Evolutionary conservation across 345 rosid genomes (phyloP).

Genomic region (Sonneratia alba): DNA sequence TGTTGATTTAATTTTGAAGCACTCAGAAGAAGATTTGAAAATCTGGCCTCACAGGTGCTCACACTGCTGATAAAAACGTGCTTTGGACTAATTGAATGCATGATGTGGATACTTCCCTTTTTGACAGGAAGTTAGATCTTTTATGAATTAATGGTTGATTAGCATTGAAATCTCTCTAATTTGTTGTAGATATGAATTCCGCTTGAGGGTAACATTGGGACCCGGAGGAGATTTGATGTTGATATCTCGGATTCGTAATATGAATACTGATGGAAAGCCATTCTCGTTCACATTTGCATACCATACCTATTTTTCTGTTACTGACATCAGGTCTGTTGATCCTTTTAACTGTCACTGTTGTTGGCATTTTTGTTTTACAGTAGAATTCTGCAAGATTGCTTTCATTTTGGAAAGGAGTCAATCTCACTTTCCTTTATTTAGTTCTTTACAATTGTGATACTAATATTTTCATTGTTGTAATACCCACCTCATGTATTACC

Average conservation of each 20-base stretch:
- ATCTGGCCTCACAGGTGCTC: slow-evolving; percentile 82
- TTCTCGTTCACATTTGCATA: slow-evolving; percentile 53
- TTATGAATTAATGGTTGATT: background rate
- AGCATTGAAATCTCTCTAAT: background rate
- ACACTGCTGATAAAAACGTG: too few relatives aligned
- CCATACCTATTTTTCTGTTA: slow-evolving; percentile 46
- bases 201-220: slow-evolving; percentile 44
- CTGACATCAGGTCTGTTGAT: slow-evolving; percentile 40
- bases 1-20: slow-evolving; percentile 63
- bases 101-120: background rate
- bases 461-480: too few relatives aligned
- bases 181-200: slow-evolving; percentile 39
- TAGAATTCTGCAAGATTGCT: background rate
- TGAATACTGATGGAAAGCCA: slow-evolving; percentile 46
- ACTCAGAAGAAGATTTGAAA: slow-evolving; percentile 54
- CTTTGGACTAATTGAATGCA: background rate
- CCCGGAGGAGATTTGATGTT: slow-evolving; percentile 50
- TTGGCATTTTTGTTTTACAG: background rate
- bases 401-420: background rate
- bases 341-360: background rate
- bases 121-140: background rate
- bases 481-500: too few relatives aligned
- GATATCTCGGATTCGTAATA: slow-evolving; percentile 54
- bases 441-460: background rate
- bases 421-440: background rate